A percentile compares a stretch with the other conserved stretches of the same genome.
Conservation (phyloP, 2,329 filamentous ascomycete genomes). For the Penicillium griseofulvum region DNA sequence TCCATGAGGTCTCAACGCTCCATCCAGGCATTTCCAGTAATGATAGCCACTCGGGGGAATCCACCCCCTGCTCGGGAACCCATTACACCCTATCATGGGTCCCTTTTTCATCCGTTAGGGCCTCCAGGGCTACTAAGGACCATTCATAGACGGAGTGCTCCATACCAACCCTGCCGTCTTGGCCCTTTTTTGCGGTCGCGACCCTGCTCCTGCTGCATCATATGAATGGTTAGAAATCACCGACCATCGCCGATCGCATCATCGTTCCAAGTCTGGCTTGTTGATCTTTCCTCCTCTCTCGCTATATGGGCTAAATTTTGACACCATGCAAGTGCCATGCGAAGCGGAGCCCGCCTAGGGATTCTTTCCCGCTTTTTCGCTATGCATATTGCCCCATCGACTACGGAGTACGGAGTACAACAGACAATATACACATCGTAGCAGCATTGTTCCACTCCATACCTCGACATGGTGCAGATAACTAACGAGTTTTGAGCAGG, state of each 20-base stretch:
- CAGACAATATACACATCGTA: too few species aligned
- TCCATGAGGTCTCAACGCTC: not conserved
- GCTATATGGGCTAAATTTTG: constrained; percentile 2
- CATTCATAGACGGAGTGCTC: not conserved
- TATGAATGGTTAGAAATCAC: constrained; percentile 10
- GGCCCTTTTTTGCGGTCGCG: constrained; percentile 6
- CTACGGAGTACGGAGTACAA: too few species aligned
- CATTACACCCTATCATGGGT: constrained; percentile 12
- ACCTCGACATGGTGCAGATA: not conserved
- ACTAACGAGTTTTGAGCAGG: not conserved
- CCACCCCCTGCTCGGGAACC: constrained; percentile 11
- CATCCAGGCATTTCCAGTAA: constrained; percentile 23
- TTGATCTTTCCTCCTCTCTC: constrained; percentile 12
- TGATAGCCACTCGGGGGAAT: constrained; percentile 20
- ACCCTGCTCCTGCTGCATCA: not conserved
- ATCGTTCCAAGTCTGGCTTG: not conserved
- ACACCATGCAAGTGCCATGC: constrained; percentile 19
- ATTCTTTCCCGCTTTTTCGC: not conserved
- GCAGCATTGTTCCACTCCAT: not conserved
- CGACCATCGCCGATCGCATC: constrained; percentile 1
- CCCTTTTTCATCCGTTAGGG: constrained; percentile 17
- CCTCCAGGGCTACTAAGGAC: not conserved
- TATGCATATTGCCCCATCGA: constrained; percentile 3
- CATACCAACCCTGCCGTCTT: constrained; percentile 12
- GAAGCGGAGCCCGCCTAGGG: not conserved